Evolutionary conservation across 2,329 filamentous ascomycete species (phyloP), one percentile per base, ranked within the genome.

Genomic region (Pyrenochaeta sp.): DNA sequence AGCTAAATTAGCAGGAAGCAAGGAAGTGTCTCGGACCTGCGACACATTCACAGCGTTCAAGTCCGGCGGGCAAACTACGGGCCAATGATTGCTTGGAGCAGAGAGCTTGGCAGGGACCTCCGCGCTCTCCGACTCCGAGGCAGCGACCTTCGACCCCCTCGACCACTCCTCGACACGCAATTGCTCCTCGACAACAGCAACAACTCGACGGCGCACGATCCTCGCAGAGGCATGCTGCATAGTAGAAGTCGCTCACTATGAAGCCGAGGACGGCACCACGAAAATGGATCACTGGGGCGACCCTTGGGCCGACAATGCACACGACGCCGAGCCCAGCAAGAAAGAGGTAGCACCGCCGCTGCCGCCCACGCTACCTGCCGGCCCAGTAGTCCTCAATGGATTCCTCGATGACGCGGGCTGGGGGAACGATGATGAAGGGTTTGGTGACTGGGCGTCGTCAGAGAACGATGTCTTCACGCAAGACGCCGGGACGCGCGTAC

Each of bases 251-350:
- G 46, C 60, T 60, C 67, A 70, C 51, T 66, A 71, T 71, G 68
- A 68, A 58, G 67, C 58, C 52, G 61, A 47, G 51, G 36, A 59
- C 45, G 42, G 38, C 47, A 43, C 48, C 50, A 40, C 57, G 55
- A 71, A 48, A 43, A 72, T 72, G 69, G 69, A 72, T 63, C 63
- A 71, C 54, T 72, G 69, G 69, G 65, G 67, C 53, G 69, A 72
- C 67, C 69, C 69, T 57, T 72, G 69, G 69, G 68, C 68, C 49
- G 67, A 71, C 54, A 61, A 69, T 19, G 7, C 20, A 61, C 50
- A 53, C 56, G 50, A 54, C 43, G 44, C 45, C 44, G 51, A 51
- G 35, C 52, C 58, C 21, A 47, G 55, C 34, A 63, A 67, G 53
- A 40, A 51, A 41, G 44, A 55, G 51, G 51, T 63, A 51, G 51